Evolutionary conservation across 495 filamentous ascomycete species (phyloP).

Genomic region (Lophium mytilinum): DNA sequence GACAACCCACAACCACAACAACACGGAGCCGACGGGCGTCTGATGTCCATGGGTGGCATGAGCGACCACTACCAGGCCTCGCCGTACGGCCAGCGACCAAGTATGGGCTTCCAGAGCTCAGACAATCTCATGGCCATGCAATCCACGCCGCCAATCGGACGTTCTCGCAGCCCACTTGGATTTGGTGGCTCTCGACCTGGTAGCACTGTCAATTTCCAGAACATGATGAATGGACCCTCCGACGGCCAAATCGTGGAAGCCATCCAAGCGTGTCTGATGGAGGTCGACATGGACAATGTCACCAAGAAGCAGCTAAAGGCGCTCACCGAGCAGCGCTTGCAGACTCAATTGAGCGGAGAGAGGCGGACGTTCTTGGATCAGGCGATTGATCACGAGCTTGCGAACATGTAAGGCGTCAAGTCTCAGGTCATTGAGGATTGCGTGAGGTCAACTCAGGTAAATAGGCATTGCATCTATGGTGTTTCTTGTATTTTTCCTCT

Average conservation of each 20-base stretch:
- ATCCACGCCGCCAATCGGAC: conserved; percentile 38
- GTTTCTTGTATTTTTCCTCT: too few relatives aligned
- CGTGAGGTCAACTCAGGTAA: too few relatives aligned
- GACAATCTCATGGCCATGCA: conserved; percentile 50
- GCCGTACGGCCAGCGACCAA: conserved; percentile 40
- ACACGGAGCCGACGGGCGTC: conserved; percentile 33
- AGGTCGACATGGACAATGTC: conserved; percentile 88
- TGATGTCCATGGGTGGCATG: conserved; percentile 56
- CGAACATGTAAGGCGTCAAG: conserved; percentile 63
- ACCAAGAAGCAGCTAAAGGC: conserved; percentile 93
- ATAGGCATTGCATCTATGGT: too few relatives aligned
- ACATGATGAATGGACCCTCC: conserved; percentile 52
- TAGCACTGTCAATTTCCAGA: conserved; percentile 72
- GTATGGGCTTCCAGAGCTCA: conserved; percentile 43
- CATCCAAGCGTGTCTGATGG: conserved; percentile 71
- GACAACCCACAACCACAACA: conserved; percentile 16
- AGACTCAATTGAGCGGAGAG: conserved; percentile 77
- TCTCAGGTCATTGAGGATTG: too few relatives aligned
- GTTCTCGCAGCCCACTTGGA: conserved; percentile 36
- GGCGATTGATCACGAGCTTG: conserved; percentile 87
- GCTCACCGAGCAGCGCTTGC: conserved; percentile 83
- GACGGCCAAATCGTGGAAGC: conserved; percentile 68
- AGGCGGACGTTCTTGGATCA: conserved; percentile 76
- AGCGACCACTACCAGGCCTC: conserved; percentile 48
- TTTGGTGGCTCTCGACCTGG: conserved; percentile 48